Conservation (phyloP, 176 grass and related monocot species). For the Cocos nucifera region DNA sequence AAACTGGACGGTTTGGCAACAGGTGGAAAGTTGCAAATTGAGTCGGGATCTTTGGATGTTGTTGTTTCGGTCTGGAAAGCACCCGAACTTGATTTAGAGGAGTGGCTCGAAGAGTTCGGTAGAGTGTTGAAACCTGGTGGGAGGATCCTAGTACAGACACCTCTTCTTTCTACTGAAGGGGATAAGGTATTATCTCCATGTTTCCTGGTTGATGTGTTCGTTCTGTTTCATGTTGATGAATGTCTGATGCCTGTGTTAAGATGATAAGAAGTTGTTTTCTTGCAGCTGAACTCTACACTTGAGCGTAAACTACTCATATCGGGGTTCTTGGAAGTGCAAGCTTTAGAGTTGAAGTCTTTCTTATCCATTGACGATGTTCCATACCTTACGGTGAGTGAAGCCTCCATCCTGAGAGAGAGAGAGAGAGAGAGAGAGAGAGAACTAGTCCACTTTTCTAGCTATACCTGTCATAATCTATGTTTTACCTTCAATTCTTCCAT, state of each 20-base stretch:
- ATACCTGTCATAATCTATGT: no score
- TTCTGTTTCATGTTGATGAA: background rate
- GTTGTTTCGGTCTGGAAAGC: background rate
- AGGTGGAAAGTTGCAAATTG: conserved; percentile 15
- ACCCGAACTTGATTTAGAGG: background rate
- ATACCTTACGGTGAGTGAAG: conserved; percentile 6
- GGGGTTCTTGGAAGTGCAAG: conserved; percentile 65
- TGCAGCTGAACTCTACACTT: conserved; percentile 41
- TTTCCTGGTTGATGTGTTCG: background rate
- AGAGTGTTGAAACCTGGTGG: conserved; percentile 70
- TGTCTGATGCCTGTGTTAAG: no score
- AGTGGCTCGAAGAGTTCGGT: conserved; percentile 40
- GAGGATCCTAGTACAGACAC: conserved; percentile 40
- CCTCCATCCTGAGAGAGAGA: no score
- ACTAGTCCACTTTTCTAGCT: no score
- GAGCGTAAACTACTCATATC: conserved; percentile 69
- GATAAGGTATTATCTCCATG: conserved; percentile 37
- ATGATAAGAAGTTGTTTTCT: background rate
- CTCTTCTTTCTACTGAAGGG: conserved; percentile 16
- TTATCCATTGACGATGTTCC: background rate
- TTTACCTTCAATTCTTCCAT: background rate
- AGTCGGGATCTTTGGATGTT: conserved; percentile 10
- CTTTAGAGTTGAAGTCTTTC: conserved; percentile 27
- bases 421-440: no score
- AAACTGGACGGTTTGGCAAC: background rate